These are phyloP conservation scores for Cladosporium sp. DNA, from an alignment of 2,329 filamentous ascomycete genomes.

Conservation along the genomic window DNA sequence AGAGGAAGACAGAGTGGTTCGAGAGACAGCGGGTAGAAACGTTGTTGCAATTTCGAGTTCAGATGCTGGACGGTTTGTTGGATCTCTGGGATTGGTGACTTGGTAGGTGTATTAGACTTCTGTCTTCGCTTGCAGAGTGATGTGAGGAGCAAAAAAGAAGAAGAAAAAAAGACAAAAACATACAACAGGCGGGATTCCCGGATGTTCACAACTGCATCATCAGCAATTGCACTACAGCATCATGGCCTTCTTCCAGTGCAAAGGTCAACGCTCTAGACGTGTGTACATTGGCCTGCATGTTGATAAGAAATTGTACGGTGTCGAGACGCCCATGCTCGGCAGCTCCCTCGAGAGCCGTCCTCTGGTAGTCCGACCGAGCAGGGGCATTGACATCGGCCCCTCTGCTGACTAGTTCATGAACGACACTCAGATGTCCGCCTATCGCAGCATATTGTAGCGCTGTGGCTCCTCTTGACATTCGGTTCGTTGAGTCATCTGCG, in stretches of 20 bases:
- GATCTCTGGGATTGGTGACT: too few relatives aligned
- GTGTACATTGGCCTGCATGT: not conserved
- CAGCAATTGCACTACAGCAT: not conserved
- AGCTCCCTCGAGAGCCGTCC: not conserved
- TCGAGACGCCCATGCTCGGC: conserved; percentile 1
- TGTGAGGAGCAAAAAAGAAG: too few relatives aligned
- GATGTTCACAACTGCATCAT: too few relatives aligned
- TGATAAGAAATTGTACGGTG: conserved; percentile 2
- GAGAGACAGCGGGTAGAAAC: too few relatives aligned
- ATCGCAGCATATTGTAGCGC: conserved; percentile 1
- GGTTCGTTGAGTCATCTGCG: not conserved
- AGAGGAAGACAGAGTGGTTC: too few relatives aligned
- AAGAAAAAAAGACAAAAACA: too few relatives aligned
- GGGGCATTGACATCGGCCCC: conserved; percentile 3
- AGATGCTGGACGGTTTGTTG: too few relatives aligned
- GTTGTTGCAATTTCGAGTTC: too few relatives aligned
- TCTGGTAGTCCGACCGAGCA: not conserved
- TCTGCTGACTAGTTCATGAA: conserved; percentile 3
- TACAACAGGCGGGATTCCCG: too few relatives aligned
- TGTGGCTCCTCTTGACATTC: not conserved
- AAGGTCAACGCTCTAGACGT: not conserved
- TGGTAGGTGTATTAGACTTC: too few relatives aligned
- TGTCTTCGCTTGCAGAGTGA: too few relatives aligned
- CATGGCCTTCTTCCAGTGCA: conserved; percentile 1
- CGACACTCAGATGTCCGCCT: not conserved